Percentiles rank a stretch among this genome's conserved stretches.
These are phyloP conservation scores for Euphrasia arctica DNA, from an alignment of 305 asterid species.

Conservation along the genomic window DNA sequence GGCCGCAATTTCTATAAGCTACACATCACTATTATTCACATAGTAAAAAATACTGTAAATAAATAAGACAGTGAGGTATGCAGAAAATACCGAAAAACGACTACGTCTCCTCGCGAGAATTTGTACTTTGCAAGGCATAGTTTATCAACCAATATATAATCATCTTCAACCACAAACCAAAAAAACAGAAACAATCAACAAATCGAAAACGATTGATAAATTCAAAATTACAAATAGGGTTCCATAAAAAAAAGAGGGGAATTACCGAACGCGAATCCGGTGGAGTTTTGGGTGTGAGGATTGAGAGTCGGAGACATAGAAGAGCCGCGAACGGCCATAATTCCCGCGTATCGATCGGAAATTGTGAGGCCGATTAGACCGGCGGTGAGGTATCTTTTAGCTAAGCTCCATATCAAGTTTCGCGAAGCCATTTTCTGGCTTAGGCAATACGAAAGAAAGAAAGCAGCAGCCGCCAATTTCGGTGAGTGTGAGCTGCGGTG, in stretches of 20 bases:
- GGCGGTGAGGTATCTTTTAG: slow-evolving; percentile 46
- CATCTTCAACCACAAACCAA: slow-evolving; percentile 37
- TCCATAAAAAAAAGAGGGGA: background rate
- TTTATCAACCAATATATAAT: slow-evolving; percentile 66
- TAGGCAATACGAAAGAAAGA: background rate
- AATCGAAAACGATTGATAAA: background rate
- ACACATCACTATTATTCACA: background rate
- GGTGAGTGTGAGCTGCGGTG: too few relatives aligned
- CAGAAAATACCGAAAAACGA: slow-evolving; percentile 55
- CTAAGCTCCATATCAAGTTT: slow-evolving; percentile 40
- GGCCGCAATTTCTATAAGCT: too few relatives aligned
- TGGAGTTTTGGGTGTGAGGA: slow-evolving; percentile 34
- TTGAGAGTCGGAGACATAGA: slow-evolving; percentile 87
- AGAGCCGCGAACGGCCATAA: slow-evolving; percentile 62
- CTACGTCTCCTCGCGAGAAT: slow-evolving; percentile 71
- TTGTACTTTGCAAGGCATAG: slow-evolving; percentile 65
- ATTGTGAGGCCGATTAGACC: slow-evolving; percentile 61
- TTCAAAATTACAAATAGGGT: background rate
- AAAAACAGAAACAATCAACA: slow-evolving; percentile 7
- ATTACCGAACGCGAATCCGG: slow-evolving; percentile 45
- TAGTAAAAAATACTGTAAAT: too few relatives aligned
- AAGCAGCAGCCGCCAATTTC: too few relatives aligned
- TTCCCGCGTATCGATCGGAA: slow-evolving; percentile 66
- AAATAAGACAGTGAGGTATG: background rate
- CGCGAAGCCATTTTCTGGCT: slow-evolving; percentile 37